Evolutionary conservation across 2,329 filamentous ascomycete genomes (phyloP).

Genomic region (Penicillium palitans): DNA sequence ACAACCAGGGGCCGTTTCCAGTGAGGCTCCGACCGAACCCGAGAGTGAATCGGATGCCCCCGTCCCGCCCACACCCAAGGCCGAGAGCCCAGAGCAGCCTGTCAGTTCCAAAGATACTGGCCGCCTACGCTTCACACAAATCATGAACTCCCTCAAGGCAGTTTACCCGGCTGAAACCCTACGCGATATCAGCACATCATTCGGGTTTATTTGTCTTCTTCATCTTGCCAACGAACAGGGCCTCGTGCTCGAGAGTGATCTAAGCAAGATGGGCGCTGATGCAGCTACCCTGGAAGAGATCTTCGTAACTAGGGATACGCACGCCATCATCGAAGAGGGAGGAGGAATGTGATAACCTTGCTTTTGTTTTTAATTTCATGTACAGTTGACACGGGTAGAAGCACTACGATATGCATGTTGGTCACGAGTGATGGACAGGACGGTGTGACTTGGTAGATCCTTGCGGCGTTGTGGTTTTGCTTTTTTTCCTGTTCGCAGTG

Average conservation of each 20-base stretch:
- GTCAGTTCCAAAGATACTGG: slow-evolving; percentile 47
- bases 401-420: slow-evolving; percentile 13
- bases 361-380: slow-evolving; percentile 15
- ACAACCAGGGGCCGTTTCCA: slow-evolving; percentile 28
- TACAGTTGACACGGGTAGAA: slow-evolving; percentile 19
- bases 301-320: slow-evolving; percentile 42
- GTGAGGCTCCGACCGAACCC: slow-evolving; percentile 19
- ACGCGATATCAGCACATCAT: slow-evolving; percentile 90
- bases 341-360: slow-evolving; percentile 24
- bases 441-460: slow-evolving; percentile 16
- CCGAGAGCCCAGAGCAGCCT: slow-evolving; percentile 26
- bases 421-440: slow-evolving; percentile 25
- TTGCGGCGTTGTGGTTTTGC: slow-evolving; percentile 21
- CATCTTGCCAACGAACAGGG: slow-evolving; percentile 94
- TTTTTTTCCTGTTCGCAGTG: slow-evolving; percentile 22
- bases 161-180: slow-evolving; percentile 85
- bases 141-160: slow-evolving; percentile 83
- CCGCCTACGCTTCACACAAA: slow-evolving; percentile 77
- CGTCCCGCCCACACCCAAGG: slow-evolving; percentile 40
- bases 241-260: slow-evolving; percentile 68
- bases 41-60: slow-evolving; percentile 30
- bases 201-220: slow-evolving; percentile 88
- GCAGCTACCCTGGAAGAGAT: slow-evolving; percentile 47
- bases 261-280: slow-evolving; percentile 27
- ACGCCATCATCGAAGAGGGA: slow-evolving; percentile 42